Conservation (phyloP, 148 eudicot genomes). For the Camellia japonica region DNA sequence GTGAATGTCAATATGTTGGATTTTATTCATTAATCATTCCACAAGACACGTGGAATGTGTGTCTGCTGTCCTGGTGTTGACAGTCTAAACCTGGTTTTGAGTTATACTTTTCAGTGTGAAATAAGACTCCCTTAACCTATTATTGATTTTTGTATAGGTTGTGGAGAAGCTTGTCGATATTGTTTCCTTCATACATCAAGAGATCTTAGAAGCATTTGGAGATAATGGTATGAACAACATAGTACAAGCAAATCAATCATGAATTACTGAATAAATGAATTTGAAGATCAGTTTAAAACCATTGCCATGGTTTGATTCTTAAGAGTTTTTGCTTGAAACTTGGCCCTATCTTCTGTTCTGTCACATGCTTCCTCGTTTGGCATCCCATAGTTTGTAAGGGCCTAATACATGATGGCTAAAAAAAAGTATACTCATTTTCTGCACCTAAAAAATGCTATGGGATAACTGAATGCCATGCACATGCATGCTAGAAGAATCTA, state of each 20-base stretch:
- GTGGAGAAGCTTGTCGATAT: slow-evolving; percentile 94
- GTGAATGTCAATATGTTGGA: slow-evolving; percentile 9
- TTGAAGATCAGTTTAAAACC: background rate
- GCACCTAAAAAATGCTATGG: slow-evolving; percentile 1
- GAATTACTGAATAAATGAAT: background rate
- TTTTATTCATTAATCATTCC: background rate
- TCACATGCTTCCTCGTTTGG: background rate
- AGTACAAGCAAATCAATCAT: background rate
- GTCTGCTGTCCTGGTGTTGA: background rate
- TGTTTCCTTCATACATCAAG: slow-evolving; percentile 79
- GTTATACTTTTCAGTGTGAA: no score
- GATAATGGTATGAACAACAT: slow-evolving; percentile 46
- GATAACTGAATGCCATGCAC: background rate
- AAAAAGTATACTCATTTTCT: no score
- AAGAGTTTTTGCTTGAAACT: background rate
- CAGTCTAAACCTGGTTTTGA: background rate
- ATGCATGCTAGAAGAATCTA: background rate
- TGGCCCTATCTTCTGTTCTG: background rate
- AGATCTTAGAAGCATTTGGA: slow-evolving; percentile 71
- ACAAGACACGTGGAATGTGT: background rate
- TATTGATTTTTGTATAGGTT: slow-evolving; percentile 40
- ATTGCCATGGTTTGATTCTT: background rate
- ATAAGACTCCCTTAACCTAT: background rate
- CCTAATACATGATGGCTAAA: background rate
- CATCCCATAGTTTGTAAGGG: background rate